A percentile compares a stretch with the other conserved stretches of the same genome.
Conservation (phyloP, 192 early-diverging fungal species). For the Podila verticillata region DNA sequence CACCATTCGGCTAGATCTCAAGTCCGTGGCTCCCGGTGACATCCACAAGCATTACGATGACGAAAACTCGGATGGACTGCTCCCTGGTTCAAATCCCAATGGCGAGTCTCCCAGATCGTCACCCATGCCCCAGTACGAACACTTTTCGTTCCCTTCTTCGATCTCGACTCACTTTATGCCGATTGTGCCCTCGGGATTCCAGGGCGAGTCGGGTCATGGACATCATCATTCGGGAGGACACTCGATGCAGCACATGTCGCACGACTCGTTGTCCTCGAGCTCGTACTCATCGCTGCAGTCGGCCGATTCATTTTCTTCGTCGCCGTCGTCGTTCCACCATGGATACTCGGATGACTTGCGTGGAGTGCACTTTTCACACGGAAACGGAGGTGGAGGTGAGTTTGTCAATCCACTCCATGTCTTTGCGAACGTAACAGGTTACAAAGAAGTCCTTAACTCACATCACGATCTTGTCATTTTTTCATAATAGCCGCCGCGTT, state of each 20-base stretch:
- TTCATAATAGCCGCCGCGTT: conserved; percentile 12
- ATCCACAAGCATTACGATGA: conserved; percentile 41
- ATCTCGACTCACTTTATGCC: conserved; percentile 44
- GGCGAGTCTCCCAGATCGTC: conserved; percentile 44
- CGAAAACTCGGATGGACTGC: conserved; percentile 6
- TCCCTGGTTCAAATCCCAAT: conserved; percentile 37
- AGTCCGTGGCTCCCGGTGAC: conserved; percentile 41
- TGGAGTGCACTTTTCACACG: conserved; percentile 28
- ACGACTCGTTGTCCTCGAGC: conserved; percentile 8
- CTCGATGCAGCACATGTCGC: conserved; percentile 9
- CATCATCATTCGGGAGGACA: neutral
- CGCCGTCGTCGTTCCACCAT: conserved; percentile 9
- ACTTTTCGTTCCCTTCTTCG: conserved; percentile 44
- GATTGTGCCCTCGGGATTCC: conserved; percentile 21
- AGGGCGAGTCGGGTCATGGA: neutral
- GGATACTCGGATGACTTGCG: conserved; percentile 25
- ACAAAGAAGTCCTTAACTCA: too few species aligned
- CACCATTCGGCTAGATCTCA: conserved; percentile 44
- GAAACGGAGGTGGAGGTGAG: neutral
- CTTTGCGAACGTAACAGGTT: neutral
- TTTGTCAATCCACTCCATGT: too few species aligned
- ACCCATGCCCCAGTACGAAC: conserved; percentile 45
- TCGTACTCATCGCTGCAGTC: conserved; percentile 9
- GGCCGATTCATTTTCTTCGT: conserved; percentile 15
- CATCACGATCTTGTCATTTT: neutral